phyloP scores from a whole-genome alignment of 2,329 filamentous ascomycete genomes.

The Aspergillus sp. region DNA sequence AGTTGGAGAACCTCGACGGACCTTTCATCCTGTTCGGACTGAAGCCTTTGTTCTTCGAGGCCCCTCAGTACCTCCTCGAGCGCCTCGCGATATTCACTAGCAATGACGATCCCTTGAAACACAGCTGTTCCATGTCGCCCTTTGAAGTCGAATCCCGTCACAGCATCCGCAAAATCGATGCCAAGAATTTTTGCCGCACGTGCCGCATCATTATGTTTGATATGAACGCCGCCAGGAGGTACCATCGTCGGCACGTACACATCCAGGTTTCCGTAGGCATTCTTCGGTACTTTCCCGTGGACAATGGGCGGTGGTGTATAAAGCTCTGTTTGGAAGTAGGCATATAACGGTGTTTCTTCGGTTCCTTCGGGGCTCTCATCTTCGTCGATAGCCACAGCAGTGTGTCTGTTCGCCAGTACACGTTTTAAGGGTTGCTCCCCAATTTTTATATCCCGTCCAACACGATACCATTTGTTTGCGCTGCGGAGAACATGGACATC shows the following conservation, averaged over 20 bases:
- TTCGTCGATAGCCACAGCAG: constrained; percentile 28
- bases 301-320: constrained; percentile 76
- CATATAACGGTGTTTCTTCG: constrained; percentile 59
- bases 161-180: constrained; percentile 83
- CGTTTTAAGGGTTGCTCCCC: constrained; percentile 82
- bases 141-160: constrained; percentile 86
- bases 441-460: constrained; percentile 74
- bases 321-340: constrained; percentile 61
- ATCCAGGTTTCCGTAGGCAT: constrained; percentile 62
- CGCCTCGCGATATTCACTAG: constrained; percentile 68
- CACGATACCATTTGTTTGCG: constrained; percentile 84
- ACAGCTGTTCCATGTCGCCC: constrained; percentile 84
- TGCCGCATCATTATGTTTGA: constrained; percentile 58
- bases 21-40: constrained; percentile 58
- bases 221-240: constrained; percentile 57
- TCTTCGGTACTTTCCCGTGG: constrained; percentile 65
- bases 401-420: constrained; percentile 50
- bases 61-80: constrained; percentile 67
- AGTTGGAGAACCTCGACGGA: constrained; percentile 50
- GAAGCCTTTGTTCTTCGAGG: constrained; percentile 63
- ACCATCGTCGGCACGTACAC: constrained; percentile 64
- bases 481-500: constrained; percentile 78
- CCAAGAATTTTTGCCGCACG: constrained; percentile 72
- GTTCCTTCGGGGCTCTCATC: constrained; percentile 43
- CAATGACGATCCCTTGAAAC: constrained; percentile 73